Evolutionary conservation across 2,329 filamentous ascomycete genomes (phyloP).

Genomic region (Penicillium hesseltinei): DNA sequence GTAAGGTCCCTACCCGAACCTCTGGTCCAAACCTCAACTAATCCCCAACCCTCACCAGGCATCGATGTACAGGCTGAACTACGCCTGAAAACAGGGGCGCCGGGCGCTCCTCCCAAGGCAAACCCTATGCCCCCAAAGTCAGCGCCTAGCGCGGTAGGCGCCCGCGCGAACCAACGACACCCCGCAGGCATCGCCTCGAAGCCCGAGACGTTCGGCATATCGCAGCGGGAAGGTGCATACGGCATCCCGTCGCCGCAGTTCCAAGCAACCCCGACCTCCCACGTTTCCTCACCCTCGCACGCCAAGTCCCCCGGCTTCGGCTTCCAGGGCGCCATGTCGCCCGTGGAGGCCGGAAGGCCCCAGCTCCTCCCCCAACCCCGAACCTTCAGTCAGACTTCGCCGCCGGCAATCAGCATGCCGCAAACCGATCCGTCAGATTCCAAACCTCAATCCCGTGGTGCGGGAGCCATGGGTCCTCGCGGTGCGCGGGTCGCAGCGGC

Average conservation of each 20-base stretch:
- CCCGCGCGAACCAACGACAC: conserved; percentile 71
- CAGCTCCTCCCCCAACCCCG: conserved; percentile 44
- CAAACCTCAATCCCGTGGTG: conserved; percentile 29
- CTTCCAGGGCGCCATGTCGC: conserved; percentile 60
- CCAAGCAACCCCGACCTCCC: conserved; percentile 79
- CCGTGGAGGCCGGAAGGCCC: conserved; percentile 49
- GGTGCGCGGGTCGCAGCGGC: conserved; percentile 43
- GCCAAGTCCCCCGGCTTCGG: conserved; percentile 62
- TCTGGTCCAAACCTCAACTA: neutral
- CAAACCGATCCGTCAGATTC: conserved; percentile 38
- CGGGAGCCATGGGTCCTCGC: conserved; percentile 27
- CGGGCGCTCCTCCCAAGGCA: conserved; percentile 64
- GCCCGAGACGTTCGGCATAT: conserved; percentile 50
- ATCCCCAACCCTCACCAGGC: conserved; percentile 51
- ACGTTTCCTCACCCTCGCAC: conserved; percentile 65
- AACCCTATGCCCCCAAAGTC: conserved; percentile 68
- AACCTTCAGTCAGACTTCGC: conserved; percentile 35
- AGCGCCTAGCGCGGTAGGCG: conserved; percentile 73
- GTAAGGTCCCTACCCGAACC: conserved; percentile 45
- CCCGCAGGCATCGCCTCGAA: conserved; percentile 74
- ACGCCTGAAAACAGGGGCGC: conserved; percentile 85
- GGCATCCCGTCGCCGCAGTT: conserved; percentile 64
- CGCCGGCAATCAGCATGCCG: conserved; percentile 35
- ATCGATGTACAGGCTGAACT: conserved; percentile 98
- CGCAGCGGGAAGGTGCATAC: conserved; percentile 45